phyloP scores from a whole-genome alignment of 352 stramenopile genomes.

The Globisporangium barbulae region DNA sequence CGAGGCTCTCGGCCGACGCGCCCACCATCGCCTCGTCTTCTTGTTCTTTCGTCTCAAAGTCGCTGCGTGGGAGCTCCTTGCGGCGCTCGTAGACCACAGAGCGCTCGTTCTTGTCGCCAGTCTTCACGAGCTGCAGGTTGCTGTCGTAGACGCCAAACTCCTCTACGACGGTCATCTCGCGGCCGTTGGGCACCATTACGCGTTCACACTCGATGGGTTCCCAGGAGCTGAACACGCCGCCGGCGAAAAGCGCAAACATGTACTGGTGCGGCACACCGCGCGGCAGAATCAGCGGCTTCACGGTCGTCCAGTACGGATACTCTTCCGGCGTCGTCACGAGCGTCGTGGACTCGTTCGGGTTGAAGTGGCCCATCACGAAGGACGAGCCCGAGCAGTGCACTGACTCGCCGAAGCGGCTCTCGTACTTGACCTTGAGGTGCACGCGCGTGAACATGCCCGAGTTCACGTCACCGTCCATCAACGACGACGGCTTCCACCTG shows the following conservation, averaged over 20 bases:
- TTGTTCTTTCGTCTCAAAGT: constrained; percentile 13
- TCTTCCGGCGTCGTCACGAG: constrained; percentile 95
- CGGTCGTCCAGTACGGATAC: constrained; percentile 95
- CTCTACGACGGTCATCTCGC: constrained; percentile 80
- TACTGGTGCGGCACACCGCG: constrained; percentile 83
- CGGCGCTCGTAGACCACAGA: constrained; percentile 58
- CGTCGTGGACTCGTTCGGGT: constrained; percentile 88
- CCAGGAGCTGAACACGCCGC: constrained; percentile 79
- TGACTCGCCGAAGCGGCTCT: constrained; percentile 71
- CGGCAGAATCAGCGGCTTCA: constrained; percentile 91
- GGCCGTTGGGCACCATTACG: constrained; percentile 69
- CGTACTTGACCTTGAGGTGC: constrained; percentile 61
- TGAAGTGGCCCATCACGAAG: constrained; percentile 87
- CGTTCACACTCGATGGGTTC: constrained; percentile 72
- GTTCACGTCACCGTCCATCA: constrained; percentile 57
- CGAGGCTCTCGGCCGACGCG: background rate
- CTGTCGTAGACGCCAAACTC: constrained; percentile 68
- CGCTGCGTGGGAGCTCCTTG: constrained; percentile 19
- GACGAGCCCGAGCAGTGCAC: constrained; percentile 80
- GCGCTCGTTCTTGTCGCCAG: constrained; percentile 48
- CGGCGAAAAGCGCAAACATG: constrained; percentile 89
- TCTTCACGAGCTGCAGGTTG: constrained; percentile 61
- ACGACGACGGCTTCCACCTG: constrained; percentile 1
- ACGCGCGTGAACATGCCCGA: constrained; percentile 81
- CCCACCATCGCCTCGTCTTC: constrained; percentile 26